Evolutionary conservation across 805 yeast genomes (phyloP).

Genomic region (Wickerhamomyces pijperi): DNA sequence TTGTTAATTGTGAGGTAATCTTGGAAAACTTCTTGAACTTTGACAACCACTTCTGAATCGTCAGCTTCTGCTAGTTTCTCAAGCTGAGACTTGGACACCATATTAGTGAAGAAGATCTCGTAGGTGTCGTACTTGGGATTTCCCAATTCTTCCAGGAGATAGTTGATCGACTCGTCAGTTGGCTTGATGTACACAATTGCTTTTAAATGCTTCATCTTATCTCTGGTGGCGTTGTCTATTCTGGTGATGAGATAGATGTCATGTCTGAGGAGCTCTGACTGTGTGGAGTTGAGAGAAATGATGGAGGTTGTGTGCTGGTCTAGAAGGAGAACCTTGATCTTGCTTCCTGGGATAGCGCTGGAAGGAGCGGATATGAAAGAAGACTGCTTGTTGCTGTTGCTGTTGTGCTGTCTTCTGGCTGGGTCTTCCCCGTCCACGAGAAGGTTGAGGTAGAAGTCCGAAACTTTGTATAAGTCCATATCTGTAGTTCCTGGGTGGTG

Average conservation of each 20-base stretch:
- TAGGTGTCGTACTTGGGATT: slow-evolving; percentile 75
- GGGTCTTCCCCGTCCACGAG: slow-evolving; percentile 20
- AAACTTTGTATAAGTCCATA: slow-evolving; percentile 38
- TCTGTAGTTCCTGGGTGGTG: too few species aligned
- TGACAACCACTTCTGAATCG: slow-evolving; percentile 66
- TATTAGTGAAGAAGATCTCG: slow-evolving; percentile 68
- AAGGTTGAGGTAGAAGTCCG: slow-evolving; percentile 31
- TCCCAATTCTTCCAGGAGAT: slow-evolving; percentile 53
- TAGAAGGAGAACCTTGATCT: slow-evolving; percentile 65
- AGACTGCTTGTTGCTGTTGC: too few species aligned
- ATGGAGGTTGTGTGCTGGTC: slow-evolving; percentile 75
- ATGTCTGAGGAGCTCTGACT: slow-evolving; percentile 67
- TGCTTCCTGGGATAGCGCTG: slow-evolving; percentile 18
- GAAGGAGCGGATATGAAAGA: slow-evolving; percentile 4
- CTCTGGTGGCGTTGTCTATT: slow-evolving; percentile 48
- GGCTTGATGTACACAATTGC: slow-evolving; percentile 79
- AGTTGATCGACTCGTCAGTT: slow-evolving; percentile 46
- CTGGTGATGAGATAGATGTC: slow-evolving; percentile 80
- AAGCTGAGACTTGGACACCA: slow-evolving; percentile 61
- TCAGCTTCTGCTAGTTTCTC: slow-evolving; percentile 89
- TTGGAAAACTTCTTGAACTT: slow-evolving; percentile 74
- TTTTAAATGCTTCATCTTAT: slow-evolving; percentile 65
- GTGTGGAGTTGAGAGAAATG: slow-evolving; percentile 83
- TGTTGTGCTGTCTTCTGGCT: background rate
- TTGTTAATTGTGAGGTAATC: slow-evolving; percentile 70